These are phyloP conservation scores for Simplicillium aogashimaense DNA, from an alignment of 2,329 filamentous ascomycete species.

Conservation along the genomic window DNA sequence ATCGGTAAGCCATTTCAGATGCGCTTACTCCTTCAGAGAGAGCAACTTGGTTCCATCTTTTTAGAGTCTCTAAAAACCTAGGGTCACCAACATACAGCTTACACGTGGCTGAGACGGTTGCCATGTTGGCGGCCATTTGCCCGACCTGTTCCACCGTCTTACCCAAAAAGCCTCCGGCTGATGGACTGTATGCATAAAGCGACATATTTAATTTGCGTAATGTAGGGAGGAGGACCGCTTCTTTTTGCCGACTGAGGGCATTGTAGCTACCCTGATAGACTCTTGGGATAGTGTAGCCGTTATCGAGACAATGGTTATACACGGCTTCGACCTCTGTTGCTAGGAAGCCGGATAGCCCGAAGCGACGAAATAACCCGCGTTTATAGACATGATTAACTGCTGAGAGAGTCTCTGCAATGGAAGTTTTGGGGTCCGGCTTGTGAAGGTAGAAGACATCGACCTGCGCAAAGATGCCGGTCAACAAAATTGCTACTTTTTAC, in stretches of 20 bases:
- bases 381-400: constrained; percentile 7
- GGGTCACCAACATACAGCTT: constrained; percentile 5
- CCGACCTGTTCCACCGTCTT: constrained; percentile 7
- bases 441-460: constrained; percentile 9
- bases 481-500: too few species aligned
- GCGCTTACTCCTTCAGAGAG: constrained; percentile 7
- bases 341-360: constrained; percentile 9
- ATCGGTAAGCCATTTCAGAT: constrained; percentile 3
- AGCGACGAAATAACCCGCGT: constrained; percentile 7
- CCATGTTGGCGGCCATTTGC: constrained; percentile 1
- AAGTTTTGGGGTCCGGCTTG: constrained; percentile 7
- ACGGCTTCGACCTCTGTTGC: constrained; percentile 5
- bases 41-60: constrained; percentile 7
- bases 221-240: constrained; percentile 5
- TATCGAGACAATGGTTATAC: constrained; percentile 5
- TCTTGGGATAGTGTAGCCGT: constrained; percentile 5
- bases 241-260: constrained; percentile 7
- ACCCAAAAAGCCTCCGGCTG: constrained; percentile 9
- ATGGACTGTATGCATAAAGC: constrained; percentile 10
- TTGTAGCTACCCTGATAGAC: constrained; percentile 9
- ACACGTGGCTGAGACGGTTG: constrained; percentile 6
- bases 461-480: background rate
- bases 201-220: constrained; percentile 8
- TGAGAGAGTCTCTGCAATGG: constrained; percentile 7
- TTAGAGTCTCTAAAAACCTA: constrained; percentile 5